Percentiles rank a stretch among this genome's conserved stretches.
phyloP scores from a whole-genome alignment of 805 yeast species.

The Ogataea pini region DNA sequence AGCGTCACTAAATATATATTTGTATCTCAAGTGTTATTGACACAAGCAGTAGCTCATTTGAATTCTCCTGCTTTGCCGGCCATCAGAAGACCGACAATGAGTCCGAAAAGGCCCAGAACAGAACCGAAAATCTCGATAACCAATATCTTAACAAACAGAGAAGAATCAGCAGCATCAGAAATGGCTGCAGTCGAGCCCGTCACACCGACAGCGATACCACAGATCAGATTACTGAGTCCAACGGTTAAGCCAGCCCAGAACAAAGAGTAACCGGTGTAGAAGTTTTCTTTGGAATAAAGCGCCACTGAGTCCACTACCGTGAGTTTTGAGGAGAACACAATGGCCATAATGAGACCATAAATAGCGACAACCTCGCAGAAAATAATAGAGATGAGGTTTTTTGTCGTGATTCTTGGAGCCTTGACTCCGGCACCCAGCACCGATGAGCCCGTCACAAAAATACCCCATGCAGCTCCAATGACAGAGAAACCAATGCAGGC shows the following conservation, averaged over 20 bases:
- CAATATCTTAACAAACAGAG: constrained; percentile 90
- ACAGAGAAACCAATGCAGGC: constrained; percentile 92
- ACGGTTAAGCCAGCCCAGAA: constrained; percentile 99
- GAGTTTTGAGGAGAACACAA: constrained; percentile 91
- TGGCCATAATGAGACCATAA: constrained; percentile 95
- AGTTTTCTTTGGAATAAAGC: constrained; percentile 74
- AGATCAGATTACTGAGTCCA: constrained; percentile 87
- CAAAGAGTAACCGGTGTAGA: constrained; percentile 91
- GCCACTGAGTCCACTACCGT: constrained; percentile 63
- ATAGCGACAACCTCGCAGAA: constrained; percentile 99
- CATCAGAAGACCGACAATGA: constrained; percentile 96
- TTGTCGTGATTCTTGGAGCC: constrained; percentile 96
- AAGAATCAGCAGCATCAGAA: constrained; percentile 95
- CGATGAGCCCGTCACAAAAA: constrained; percentile 91
- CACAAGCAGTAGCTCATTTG: constrained; percentile 10
- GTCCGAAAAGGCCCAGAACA: constrained; percentile 91
- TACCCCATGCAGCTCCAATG: constrained; percentile 99
- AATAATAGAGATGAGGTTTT: constrained; percentile 92
- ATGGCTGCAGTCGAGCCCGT: constrained; percentile 99
- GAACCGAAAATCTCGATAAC: constrained; percentile 98
- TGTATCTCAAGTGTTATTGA: no score
- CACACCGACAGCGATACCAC: constrained; percentile 96
- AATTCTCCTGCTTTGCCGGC: constrained; percentile 93
- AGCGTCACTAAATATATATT: background rate
- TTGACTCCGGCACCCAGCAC: constrained; percentile 97